A percentile compares a stretch with the other conserved stretches of the same genome.
phyloP scores from a whole-genome alignment of 495 filamentous ascomycete species.

The Neurospora sp. region DNA sequence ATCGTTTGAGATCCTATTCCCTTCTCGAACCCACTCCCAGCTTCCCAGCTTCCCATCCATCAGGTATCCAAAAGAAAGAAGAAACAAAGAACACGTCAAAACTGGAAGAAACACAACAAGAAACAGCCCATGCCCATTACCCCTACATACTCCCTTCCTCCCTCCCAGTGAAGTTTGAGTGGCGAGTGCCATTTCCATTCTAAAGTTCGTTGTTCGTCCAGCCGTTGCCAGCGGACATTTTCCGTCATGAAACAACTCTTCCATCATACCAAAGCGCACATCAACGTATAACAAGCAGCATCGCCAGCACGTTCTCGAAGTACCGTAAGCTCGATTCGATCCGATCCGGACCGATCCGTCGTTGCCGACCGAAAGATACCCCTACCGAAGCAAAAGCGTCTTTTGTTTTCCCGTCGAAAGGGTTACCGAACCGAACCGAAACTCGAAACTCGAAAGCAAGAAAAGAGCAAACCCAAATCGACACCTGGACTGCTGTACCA shows the following conservation, averaged over 20 bases:
- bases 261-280: neutral
- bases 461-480: neutral
- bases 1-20: neutral
- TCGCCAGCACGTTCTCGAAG: neutral
- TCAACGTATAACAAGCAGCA: neutral
- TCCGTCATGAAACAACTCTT: too few relatives aligned
- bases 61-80: neutral
- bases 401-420: neutral
- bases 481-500: constrained; percentile 10
- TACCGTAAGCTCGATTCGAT: neutral
- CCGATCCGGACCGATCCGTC: too few relatives aligned
- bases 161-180: neutral
- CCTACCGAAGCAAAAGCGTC: neutral
- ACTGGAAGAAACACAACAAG: neutral
- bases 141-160: neutral
- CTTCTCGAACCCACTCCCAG: too few relatives aligned
- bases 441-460: too few relatives aligned
- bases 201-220: neutral
- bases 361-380: neutral
- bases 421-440: neutral
- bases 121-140: neutral
- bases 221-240: too few relatives aligned
- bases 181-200: neutral
- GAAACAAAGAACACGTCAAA: neutral
- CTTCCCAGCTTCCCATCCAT: too few relatives aligned